Evolutionary conservation across 176 grass and related monocot genomes (phyloP).

Genomic region (Triticum turgidum): DNA sequence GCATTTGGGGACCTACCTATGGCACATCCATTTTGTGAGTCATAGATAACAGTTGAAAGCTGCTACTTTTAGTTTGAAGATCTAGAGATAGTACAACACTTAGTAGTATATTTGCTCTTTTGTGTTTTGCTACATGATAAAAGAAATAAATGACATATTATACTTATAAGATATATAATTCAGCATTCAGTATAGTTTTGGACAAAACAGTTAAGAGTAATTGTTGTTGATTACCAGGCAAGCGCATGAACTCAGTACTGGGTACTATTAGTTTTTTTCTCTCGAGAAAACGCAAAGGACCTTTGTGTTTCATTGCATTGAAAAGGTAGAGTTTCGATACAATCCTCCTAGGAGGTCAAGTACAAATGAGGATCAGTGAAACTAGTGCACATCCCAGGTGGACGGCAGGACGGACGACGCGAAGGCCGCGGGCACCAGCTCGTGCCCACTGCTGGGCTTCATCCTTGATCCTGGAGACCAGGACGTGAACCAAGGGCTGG

Average conservation of each 20-base stretch:
- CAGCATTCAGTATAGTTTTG: neutral
- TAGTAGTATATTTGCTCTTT: neutral
- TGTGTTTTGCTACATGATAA: conserved; percentile 1
- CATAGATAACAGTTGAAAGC: neutral
- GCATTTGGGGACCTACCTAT: neutral
- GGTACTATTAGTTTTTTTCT: neutral
- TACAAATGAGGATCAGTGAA: too few relatives aligned
- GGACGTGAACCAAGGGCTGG: too few relatives aligned
- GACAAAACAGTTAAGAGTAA: conserved; percentile 6
- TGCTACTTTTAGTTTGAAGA: conserved; percentile 22
- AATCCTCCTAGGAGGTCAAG: too few relatives aligned
- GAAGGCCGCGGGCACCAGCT: too few relatives aligned
- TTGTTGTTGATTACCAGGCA: neutral
- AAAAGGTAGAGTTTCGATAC: too few relatives aligned
- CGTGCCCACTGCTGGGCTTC: too few relatives aligned
- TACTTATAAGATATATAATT: neutral
- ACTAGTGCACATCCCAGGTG: too few relatives aligned
- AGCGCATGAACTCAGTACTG: neutral
- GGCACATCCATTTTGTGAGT: conserved; percentile 1
- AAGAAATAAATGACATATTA: neutral
- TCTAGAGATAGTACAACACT: neutral
- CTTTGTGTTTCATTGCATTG: too few relatives aligned
- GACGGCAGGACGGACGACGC: too few relatives aligned
- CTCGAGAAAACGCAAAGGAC: too few relatives aligned
- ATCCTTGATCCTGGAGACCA: too few relatives aligned